Base-by-base conservation (phyloP, 495 filamentous ascomycete genomes). In the Xylaria bambusicola region DNA sequence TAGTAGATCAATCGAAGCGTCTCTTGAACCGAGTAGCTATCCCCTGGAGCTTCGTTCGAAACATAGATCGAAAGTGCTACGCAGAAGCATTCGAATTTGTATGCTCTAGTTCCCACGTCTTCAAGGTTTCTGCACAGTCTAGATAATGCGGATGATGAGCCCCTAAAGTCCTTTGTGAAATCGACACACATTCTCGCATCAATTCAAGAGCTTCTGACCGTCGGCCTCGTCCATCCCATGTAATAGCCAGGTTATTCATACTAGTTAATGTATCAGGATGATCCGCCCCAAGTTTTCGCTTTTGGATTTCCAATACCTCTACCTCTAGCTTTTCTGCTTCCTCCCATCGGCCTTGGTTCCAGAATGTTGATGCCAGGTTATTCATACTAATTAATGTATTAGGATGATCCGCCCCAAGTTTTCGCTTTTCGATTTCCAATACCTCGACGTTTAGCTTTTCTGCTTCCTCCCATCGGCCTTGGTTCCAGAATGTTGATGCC, bases 301-400 rank as follows among this genome's bases (percentile, higher is more conserved):
- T 52, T 21, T 3, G 27, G 10, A 7, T 17, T 15, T 59, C 33
- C 17, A 77, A 18, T 15, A 68, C 63, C 59, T 67, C 62, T 13
- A 63, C 42, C 3, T 62, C 10, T 8, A 78, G 58, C 38, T 56
- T 17, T 51, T 74, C 20, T 18, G 51, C 51, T 36, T 53, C 24
- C 2, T 17, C 15, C 21, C 1, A 53, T 7, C 15, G 21, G 4
- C 6, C 24, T 31, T 29, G 51, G 2, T 20, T 6, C 1, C 0
- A 1, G 12, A 18, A 29, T 0, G 24, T 26, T 1, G 1, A 18
- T 5, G 36, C 36, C 20, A 53, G 2, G 4, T 29, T 26, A 9
- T 23, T 2, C 36, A 13, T 29, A 23, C 2, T 18, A 17, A 0
- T 17, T 31, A 42, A 1, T n/a, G 5, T 29, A 7, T 18, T 5